A percentile compares a stretch with the other conserved stretches of the same genome.
These are phyloP conservation scores for Teunomyces barrocoloradensis DNA, from an alignment of 805 yeast species.

Conservation along the genomic window DNA sequence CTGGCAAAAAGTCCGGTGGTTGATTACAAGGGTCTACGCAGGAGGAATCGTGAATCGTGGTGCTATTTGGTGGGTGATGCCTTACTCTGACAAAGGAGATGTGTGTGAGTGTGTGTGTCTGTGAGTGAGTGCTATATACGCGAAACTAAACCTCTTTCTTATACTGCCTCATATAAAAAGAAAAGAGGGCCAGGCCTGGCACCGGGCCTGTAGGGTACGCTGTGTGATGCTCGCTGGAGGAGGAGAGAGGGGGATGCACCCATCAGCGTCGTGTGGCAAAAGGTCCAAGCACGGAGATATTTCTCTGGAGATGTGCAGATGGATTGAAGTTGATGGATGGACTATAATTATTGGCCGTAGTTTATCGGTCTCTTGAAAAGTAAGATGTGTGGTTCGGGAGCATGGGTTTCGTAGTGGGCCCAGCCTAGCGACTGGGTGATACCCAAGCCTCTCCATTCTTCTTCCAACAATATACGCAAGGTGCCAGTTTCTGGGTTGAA, in stretches of 20 bases:
- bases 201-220: no score
- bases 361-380: conserved; percentile 69
- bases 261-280: no score
- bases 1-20: no score
- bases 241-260: no score
- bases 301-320: background rate
- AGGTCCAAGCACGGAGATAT: no score
- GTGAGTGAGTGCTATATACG: conserved; percentile 1
- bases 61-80: background rate
- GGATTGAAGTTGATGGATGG: background rate
- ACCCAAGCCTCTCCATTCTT: conserved; percentile 98
- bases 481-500: conserved; percentile 94
- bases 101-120: no score
- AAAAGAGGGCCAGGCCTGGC: no score
- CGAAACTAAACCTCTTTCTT: background rate
- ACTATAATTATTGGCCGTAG: conserved; percentile 35
- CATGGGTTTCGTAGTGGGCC: conserved; percentile 96
- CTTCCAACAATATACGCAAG: conserved; percentile 82
- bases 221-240: no score
- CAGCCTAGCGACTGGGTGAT: conserved; percentile 97
- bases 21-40: background rate
- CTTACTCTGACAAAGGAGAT: no score
- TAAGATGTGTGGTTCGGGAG: conserved; percentile 97
- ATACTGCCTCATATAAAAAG: no score
- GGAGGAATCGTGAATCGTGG: conserved; percentile 1